Conservation (phyloP, 345 rosid genomes). For the Durio zibethinus region DNA sequence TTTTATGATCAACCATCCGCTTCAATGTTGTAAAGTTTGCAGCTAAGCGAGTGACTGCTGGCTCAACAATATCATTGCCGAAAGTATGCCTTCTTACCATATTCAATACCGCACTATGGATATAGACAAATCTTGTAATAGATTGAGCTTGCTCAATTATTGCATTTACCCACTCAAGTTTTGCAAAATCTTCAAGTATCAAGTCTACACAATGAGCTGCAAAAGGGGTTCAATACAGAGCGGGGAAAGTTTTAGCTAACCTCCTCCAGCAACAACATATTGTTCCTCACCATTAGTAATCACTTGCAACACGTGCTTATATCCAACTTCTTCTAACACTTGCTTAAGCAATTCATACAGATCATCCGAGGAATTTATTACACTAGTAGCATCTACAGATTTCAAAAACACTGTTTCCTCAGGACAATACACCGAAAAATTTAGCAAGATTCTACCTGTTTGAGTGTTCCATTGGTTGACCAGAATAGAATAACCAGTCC, state of each 20-base stretch:
- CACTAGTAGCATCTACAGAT: slow-evolving; percentile 57
- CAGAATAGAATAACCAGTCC: slow-evolving; percentile 72
- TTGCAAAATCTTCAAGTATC: slow-evolving; percentile 72
- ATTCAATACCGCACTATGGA: slow-evolving; percentile 64
- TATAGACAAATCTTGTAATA: slow-evolving; percentile 76
- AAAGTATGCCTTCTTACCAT: slow-evolving; percentile 63
- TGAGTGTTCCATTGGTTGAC: slow-evolving; percentile 59
- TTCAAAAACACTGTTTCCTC: slow-evolving; percentile 65
- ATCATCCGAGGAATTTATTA: slow-evolving; percentile 46
- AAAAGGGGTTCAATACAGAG: slow-evolving; percentile 87
- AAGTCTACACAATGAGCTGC: slow-evolving; percentile 63
- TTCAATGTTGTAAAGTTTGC: slow-evolving; percentile 66
- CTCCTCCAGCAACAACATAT: slow-evolving; percentile 50
- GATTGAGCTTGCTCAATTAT: slow-evolving; percentile 73
- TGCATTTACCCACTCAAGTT: slow-evolving; percentile 61
- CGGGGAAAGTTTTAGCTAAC: slow-evolving; percentile 64
- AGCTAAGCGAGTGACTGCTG: slow-evolving; percentile 53
- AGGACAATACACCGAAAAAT: slow-evolving; percentile 59
- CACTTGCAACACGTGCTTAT: slow-evolving; percentile 69
- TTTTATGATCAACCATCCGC: slow-evolving; percentile 53
- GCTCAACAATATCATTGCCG: slow-evolving; percentile 73
- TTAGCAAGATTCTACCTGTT: slow-evolving; percentile 45
- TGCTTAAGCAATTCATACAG: slow-evolving; percentile 59
- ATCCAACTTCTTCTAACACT: slow-evolving; percentile 81
- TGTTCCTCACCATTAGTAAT: slow-evolving; percentile 65